Evolutionary conservation across 2,329 filamentous ascomycete genomes (phyloP).

Genomic region (Diaporthe citri): DNA sequence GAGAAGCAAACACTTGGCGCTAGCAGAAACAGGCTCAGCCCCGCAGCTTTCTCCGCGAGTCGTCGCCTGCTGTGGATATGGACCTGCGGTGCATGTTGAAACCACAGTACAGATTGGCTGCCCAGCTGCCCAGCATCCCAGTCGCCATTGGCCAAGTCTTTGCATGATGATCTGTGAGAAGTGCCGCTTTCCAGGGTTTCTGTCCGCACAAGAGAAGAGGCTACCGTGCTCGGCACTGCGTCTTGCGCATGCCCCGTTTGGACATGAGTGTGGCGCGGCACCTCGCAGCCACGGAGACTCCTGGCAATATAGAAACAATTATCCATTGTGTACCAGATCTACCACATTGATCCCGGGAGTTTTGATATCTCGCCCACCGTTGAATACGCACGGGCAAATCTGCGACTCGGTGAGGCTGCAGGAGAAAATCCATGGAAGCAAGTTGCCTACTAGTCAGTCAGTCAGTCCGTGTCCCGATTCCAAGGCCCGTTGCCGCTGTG

Average conservation of each 20-base stretch:
- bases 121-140: slow-evolving; percentile 1
- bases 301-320: neutral
- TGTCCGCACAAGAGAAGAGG: neutral
- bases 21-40: slow-evolving; percentile 30
- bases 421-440: neutral
- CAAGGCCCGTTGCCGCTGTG: slow-evolving; percentile 16
- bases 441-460: neutral
- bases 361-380: neutral
- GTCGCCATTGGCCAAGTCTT: slow-evolving; percentile 12
- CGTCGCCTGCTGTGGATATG: slow-evolving; percentile 13
- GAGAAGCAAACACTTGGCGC: slow-evolving; percentile 8
- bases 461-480: slow-evolving; percentile 3
- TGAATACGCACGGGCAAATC: slow-evolving; percentile 6
- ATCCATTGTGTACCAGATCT: neutral
- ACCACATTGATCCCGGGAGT: neutral
- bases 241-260: neutral
- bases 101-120: neutral
- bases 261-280: neutral
- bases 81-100: neutral
- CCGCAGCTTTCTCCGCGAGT: slow-evolving; percentile 22
- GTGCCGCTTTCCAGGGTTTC: slow-evolving; percentile 3
- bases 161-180: neutral
- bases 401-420: slow-evolving; percentile 11
- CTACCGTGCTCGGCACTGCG: neutral
- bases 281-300: slow-evolving; percentile 1